Evolutionary conservation across 2,329 filamentous ascomycete species (phyloP).

Genomic region (Fonsecaea erecta): DNA sequence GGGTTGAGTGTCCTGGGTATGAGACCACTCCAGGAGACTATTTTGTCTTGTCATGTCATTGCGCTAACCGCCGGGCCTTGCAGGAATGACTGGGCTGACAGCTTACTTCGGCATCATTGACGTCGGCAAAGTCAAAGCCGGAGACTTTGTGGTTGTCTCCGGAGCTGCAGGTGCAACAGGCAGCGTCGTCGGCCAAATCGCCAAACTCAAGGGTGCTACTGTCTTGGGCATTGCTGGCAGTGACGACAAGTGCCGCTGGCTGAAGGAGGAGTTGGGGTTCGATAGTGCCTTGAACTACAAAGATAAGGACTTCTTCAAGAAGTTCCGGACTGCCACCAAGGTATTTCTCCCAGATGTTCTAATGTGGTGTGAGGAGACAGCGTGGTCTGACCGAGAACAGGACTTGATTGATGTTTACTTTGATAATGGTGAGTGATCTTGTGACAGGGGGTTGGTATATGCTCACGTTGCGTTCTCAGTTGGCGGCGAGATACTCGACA

Average conservation of each 20-base stretch:
- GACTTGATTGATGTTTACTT: conserved; percentile 70
- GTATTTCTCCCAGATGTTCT: conserved; percentile 27
- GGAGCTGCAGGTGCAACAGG: conserved; percentile 78
- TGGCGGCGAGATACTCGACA: conserved; percentile 71
- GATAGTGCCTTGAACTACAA: conserved; percentile 74
- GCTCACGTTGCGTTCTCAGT: conserved; percentile 45
- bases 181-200: conserved; percentile 76
- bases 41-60: neutral
- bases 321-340: conserved; percentile 65
- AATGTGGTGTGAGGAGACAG: neutral
- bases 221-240: conserved; percentile 70
- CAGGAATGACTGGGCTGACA: conserved; percentile 71
- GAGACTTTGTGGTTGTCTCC: conserved; percentile 76
- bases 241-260: conserved; percentile 69
- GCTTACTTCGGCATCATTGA: conserved; percentile 76
- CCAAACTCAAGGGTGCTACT: conserved; percentile 70
- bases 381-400: conserved; percentile 31
- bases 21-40: neutral
- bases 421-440: conserved; percentile 58
- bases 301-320: conserved; percentile 62
- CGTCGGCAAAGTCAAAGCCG: conserved; percentile 68
- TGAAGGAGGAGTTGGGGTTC: conserved; percentile 68
- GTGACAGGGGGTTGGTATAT: neutral
- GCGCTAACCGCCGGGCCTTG: neutral
- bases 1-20: conserved; percentile 60